Evolutionary conservation across 805 yeast genomes (phyloP), one percentile per base, ranked within the genome.

Genomic region (Kazachstania psychrophila): DNA sequence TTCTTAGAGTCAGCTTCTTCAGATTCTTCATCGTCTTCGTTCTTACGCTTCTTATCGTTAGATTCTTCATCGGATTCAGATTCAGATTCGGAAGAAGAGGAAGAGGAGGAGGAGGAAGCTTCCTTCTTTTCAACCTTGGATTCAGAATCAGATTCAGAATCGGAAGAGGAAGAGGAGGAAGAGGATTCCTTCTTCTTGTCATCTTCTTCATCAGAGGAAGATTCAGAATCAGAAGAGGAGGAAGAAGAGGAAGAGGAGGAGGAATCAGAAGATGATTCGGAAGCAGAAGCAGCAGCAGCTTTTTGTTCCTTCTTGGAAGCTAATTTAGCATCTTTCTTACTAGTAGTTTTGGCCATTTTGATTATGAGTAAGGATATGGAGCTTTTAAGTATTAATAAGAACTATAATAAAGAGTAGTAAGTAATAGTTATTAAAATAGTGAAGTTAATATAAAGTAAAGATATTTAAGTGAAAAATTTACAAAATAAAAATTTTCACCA

Each of bases 1-100:
- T 74, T 76, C 70, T 79, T 81, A 41, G 66, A 63, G 27, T 69
- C 56, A 43, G 66, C 66, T 41, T 54, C 43, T 44, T 59, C 52
- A 31, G 43, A 46, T 36, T 48, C 52, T 37, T 50, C 65, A 13
- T 29, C 33, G n/a, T 57, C 65, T 45, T 60, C 61, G 36, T 50
- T 53, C 50, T 57, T 56, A 54, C 52, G 61, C 42, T 47, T 50
- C 47, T 64, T 66, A 18, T 58, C 49, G 25, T 29, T 19, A n/a
- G 33, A 9, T 38, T 49, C 53, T 39, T 54, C 65, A 54, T 44
- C 62, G 14, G 25, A 17, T n/a, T 57, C 67, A 42, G 55, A 57
- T 17, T 48, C 51, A 6, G 51, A 44, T 22, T 27, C 31, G 14
- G 32, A 27, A 25, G 40, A 36, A 15, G 38, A 35, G 3, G 31